A percentile compares a stretch with the other conserved stretches of the same genome.
Evolutionary conservation across 1,284 basidiomycete genomes (phyloP).

Genomic region (Ustilago shanxiensis): DNA sequence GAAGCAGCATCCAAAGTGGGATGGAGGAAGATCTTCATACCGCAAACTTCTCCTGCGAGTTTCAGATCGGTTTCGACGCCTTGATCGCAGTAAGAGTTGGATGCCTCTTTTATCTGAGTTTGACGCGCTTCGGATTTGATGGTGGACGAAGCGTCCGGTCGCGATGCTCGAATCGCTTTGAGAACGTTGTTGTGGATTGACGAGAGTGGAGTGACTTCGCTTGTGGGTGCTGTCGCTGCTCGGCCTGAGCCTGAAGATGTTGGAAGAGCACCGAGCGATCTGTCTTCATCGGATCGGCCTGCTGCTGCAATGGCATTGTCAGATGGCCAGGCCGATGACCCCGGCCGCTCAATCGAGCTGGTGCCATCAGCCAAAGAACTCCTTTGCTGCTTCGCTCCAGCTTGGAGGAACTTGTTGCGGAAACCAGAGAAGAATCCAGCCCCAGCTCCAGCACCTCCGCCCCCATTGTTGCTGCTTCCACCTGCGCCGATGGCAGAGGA

Average conservation of each 20-base stretch:
- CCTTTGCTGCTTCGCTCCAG: slow-evolving; percentile 25
- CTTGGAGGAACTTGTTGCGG: slow-evolving; percentile 46
- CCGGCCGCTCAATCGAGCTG: slow-evolving; percentile 56
- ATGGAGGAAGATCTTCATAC: slow-evolving; percentile 70
- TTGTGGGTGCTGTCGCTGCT: slow-evolving; percentile 45
- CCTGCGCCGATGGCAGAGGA: slow-evolving; percentile 5
- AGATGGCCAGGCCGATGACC: slow-evolving; percentile 18
- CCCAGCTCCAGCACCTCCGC: slow-evolving; percentile 19
- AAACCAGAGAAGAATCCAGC: slow-evolving; percentile 53
- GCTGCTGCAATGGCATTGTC: slow-evolving; percentile 36
- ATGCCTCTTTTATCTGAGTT: slow-evolving; percentile 70
- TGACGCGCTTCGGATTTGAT: slow-evolving; percentile 68
- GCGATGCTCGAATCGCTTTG: slow-evolving; percentile 69
- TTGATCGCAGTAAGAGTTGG: slow-evolving; percentile 70
- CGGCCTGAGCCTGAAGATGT: slow-evolving; percentile 6
- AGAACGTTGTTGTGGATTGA: slow-evolving; percentile 69
- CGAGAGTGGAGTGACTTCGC: slow-evolving; percentile 65
- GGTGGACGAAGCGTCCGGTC: slow-evolving; percentile 68
- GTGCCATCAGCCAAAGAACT: slow-evolving; percentile 63
- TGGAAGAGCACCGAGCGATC: slow-evolving; percentile 21
- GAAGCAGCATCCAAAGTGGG: slow-evolving; percentile 56
- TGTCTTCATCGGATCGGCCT: slow-evolving; percentile 35
- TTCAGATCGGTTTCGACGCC: slow-evolving; percentile 68
- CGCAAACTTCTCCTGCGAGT: slow-evolving; percentile 69
- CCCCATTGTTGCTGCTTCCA: slow-evolving; percentile 5